phyloP scores from a whole-genome alignment of 768 basidiomycete genomes.

The Candolleomyces eurysporus region DNA sequence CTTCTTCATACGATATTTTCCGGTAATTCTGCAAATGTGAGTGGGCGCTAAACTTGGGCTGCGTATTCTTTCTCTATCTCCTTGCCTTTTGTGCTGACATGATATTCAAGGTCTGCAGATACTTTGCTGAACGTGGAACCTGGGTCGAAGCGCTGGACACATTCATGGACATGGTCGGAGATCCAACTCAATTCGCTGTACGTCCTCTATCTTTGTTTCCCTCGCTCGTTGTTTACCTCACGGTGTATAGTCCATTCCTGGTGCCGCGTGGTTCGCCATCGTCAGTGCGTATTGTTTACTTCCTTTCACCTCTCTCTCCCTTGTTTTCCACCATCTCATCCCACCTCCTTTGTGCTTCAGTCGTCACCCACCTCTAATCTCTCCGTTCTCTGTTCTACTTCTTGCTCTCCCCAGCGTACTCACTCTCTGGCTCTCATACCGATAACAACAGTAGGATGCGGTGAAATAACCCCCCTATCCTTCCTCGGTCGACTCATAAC shows the following conservation, averaged over 20 bases:
- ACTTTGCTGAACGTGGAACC: too few relatives aligned
- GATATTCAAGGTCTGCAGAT: too few relatives aligned
- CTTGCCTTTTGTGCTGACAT: too few relatives aligned
- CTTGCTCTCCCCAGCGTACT: not conserved
- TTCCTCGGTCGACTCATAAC: constrained; percentile 84
- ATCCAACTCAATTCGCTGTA: constrained; percentile 74
- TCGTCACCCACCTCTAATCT: not conserved
- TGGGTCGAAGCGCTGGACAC: too few relatives aligned
- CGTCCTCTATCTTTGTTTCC: too few relatives aligned
- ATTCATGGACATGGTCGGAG: too few relatives aligned
- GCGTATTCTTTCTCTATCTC: too few relatives aligned
- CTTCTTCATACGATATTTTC: too few relatives aligned
- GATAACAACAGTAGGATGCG: constrained; percentile 41
- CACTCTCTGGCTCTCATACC: not conserved
- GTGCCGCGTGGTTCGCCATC: constrained; percentile 72
- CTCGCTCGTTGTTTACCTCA: too few relatives aligned
- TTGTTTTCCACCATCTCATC: too few relatives aligned
- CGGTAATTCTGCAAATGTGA: too few relatives aligned
- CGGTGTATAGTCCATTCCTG: constrained; percentile 25
- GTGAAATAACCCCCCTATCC: constrained; percentile 87
- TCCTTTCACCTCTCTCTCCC: not conserved
- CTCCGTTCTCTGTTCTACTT: constrained; percentile 12
- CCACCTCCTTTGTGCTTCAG: not conserved
- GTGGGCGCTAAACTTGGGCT: too few relatives aligned
- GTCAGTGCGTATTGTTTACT: constrained; percentile 55